phyloP scores from a whole-genome alignment of 2,329 filamentous ascomycete species.

The Xylariaceae sp. region DNA sequence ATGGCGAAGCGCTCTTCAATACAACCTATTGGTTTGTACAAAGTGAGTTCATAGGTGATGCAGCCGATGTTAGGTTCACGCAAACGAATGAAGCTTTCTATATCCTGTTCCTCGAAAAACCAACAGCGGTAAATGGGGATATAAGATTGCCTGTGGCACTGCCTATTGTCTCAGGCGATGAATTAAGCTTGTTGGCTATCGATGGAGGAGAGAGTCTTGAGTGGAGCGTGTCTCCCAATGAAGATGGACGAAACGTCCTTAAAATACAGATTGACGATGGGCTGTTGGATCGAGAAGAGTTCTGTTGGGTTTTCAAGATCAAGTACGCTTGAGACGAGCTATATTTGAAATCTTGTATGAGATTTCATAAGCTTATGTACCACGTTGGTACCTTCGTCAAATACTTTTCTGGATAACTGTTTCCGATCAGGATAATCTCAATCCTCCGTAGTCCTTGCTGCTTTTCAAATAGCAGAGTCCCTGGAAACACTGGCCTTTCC shows the following conservation, averaged over 20 bases:
- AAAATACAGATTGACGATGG: constrained; percentile 18
- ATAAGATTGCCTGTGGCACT: constrained; percentile 43
- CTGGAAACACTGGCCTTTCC: too few species aligned
- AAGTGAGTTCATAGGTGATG: constrained; percentile 21
- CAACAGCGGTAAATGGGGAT: constrained; percentile 30
- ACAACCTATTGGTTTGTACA: constrained; percentile 46
- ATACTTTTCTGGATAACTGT: too few species aligned
- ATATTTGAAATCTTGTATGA: too few species aligned
- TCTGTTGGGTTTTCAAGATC: constrained; percentile 29
- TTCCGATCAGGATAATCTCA: too few species aligned
- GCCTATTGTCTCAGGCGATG: constrained; percentile 46
- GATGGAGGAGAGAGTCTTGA: constrained; percentile 28
- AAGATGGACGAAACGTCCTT: constrained; percentile 14
- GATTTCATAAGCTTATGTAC: too few species aligned
- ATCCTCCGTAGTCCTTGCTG: too few species aligned
- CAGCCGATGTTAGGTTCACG: constrained; percentile 46
- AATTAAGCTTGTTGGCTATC: constrained; percentile 42
- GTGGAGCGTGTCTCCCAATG: constrained; percentile 18
- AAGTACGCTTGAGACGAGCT: constrained; percentile 16
- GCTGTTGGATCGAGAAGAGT: constrained; percentile 24
- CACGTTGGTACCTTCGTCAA: too few species aligned
- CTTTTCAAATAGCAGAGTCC: too few species aligned
- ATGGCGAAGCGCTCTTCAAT: constrained; percentile 55
- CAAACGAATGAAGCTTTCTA: constrained; percentile 53
- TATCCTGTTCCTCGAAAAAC: constrained; percentile 43